phyloP scores from a whole-genome alignment of 495 filamentous ascomycete species.

The Copromyces sp. region DNA sequence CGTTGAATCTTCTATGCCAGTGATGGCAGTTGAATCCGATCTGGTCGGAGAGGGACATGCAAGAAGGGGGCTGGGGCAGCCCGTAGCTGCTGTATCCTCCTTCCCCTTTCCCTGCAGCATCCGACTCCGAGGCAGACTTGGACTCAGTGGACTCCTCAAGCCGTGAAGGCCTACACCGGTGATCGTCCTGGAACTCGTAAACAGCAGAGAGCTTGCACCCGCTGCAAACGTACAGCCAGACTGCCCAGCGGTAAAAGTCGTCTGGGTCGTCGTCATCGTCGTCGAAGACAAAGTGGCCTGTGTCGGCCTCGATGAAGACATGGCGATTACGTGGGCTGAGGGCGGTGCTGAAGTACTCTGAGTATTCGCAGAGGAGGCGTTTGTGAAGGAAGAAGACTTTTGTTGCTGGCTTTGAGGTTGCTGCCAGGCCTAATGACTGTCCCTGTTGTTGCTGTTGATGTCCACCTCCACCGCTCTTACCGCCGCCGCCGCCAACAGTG shows the following conservation, averaged over 20 bases:
- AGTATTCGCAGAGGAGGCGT: neutral
- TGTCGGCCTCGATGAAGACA: neutral
- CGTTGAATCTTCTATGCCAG: neutral
- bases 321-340: neutral
- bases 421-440: neutral
- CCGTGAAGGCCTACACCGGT: neutral
- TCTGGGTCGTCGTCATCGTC: neutral
- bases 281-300: neutral
- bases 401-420: neutral
- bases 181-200: neutral
- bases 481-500: neutral
- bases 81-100: neutral
- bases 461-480: neutral
- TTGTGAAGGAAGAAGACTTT: neutral
- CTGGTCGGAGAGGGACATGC: neutral
- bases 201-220: neutral
- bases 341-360: neutral
- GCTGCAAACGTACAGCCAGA: conserved; percentile 1
- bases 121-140: neutral
- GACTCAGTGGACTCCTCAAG: neutral
- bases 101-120: neutral
- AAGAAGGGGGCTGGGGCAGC: neutral
- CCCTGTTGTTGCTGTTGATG: neutral
- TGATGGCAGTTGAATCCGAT: neutral
- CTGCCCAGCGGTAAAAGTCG: neutral